Percentiles rank a stretch among this genome's conserved stretches.
Evolutionary conservation across 148 eudicot genomes (phyloP).

Genomic region (Cornus kousa): DNA sequence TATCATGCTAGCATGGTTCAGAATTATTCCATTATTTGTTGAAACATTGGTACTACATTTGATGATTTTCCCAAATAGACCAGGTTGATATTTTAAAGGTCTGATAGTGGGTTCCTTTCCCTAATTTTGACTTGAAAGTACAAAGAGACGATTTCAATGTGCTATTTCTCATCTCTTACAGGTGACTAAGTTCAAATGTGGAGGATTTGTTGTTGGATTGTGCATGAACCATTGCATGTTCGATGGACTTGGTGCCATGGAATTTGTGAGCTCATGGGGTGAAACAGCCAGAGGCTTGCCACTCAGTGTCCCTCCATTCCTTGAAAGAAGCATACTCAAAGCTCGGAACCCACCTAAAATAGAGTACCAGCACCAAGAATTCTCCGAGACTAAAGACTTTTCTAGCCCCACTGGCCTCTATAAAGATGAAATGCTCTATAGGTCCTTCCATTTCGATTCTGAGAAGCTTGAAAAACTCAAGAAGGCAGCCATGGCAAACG

Average conservation of each 20-base stretch:
- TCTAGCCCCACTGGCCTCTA: slow-evolving; percentile 25
- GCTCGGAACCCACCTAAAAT: slow-evolving; percentile 43
- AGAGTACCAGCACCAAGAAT: slow-evolving; percentile 49
- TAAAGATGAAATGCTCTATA: slow-evolving; percentile 28
- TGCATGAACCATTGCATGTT: slow-evolving; percentile 50
- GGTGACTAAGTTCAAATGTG: slow-evolving; percentile 66
- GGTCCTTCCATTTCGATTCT: slow-evolving; percentile 42
- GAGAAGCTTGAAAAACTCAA: slow-evolving; percentile 33
- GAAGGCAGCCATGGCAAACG: slow-evolving; percentile 38
- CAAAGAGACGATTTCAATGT: too few species aligned
- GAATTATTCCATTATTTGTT: too few species aligned
- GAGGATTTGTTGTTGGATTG: slow-evolving; percentile 51
- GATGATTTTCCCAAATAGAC: too few species aligned
- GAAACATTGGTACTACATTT: too few species aligned
- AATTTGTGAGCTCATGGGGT: slow-evolving; percentile 59
- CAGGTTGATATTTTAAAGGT: too few species aligned
- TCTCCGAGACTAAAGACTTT: slow-evolving; percentile 36
- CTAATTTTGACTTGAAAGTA: too few species aligned
- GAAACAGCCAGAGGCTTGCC: slow-evolving; percentile 50
- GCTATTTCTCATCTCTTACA: slow-evolving; percentile 3
- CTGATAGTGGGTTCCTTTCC: too few species aligned
- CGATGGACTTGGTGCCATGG: slow-evolving; percentile 54
- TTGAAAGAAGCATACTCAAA: slow-evolving; percentile 40
- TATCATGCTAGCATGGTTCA: too few species aligned
- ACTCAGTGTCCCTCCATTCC: slow-evolving; percentile 31